Evolutionary conservation across 345 rosid genomes (phyloP).

Genomic region (Raphanus sativus): DNA sequence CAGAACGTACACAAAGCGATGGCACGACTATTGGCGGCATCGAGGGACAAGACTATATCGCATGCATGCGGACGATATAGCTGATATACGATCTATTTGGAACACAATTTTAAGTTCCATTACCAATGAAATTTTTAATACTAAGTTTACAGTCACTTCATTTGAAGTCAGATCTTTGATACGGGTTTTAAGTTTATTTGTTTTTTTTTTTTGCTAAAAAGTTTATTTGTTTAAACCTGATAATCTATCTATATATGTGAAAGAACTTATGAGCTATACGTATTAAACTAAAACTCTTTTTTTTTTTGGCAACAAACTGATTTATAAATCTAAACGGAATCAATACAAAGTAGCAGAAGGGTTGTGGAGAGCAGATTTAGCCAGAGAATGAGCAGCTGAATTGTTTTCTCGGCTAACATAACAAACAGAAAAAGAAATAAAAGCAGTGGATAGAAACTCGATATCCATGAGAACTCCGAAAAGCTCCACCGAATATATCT

Average conservation of each 20-base stretch:
- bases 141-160: background rate
- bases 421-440: too few relatives aligned
- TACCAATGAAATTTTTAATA: background rate
- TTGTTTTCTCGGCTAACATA: too few relatives aligned
- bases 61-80: conserved; percentile 2
- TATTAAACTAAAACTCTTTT: background rate
- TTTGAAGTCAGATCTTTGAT: too few relatives aligned
- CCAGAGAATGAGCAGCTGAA: too few relatives aligned
- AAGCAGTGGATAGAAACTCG: too few relatives aligned
- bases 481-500: too few relatives aligned
- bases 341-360: too few relatives aligned
- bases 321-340: too few relatives aligned
- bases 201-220: too few relatives aligned
- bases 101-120: background rate
- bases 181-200: background rate
- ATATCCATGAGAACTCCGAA: too few relatives aligned
- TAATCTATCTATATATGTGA: background rate
- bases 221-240: background rate
- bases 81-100: background rate
- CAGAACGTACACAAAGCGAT: conserved; percentile 13
- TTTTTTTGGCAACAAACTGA: too few relatives aligned
- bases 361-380: too few relatives aligned
- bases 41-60: conserved; percentile 12
- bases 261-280: background rate
- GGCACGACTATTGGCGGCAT: conserved; percentile 27